Conservation (phyloP, 202 grass and related monocot species). For the Bolboschoenoplectus hybrid region DNA sequence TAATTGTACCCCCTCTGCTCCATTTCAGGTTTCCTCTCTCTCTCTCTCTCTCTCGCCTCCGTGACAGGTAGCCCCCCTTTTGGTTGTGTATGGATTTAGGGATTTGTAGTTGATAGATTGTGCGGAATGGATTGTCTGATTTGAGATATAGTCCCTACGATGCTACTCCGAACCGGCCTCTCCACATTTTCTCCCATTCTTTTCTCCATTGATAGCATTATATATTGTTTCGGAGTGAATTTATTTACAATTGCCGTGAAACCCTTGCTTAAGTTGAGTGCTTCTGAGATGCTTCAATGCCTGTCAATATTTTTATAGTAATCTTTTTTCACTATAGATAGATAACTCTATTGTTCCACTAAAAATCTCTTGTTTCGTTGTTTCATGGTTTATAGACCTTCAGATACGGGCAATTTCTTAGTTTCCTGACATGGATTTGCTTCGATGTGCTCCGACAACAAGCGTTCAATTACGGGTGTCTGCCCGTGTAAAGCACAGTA, state of each 20-base stretch:
- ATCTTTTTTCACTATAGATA: not conserved
- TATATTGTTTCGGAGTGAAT: not conserved
- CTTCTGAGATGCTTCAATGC: not conserved
- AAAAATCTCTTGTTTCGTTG: not conserved
- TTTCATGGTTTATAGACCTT: conserved; percentile 19
- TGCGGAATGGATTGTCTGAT: not conserved
- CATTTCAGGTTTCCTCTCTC: not conserved
- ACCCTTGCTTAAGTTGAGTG: not conserved
- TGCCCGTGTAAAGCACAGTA: not conserved
- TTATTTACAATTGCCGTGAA: not conserved
- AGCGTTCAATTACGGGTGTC: conserved; percentile 1
- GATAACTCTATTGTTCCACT: not conserved
- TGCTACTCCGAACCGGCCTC: not conserved
- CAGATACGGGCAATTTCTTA: not conserved
- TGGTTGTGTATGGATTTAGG: not conserved
- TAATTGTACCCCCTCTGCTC: not conserved
- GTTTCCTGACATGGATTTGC: conserved; percentile 2
- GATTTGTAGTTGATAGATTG: not conserved
- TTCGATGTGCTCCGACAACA: not conserved
- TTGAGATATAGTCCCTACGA: not conserved
- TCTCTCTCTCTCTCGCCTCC: not conserved
- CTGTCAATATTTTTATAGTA: not conserved
- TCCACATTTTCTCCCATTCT: not conserved
- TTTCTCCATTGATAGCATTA: not conserved
- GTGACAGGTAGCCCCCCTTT: not conserved